These are phyloP conservation scores for Psidium friedrichsthalianum DNA, from an alignment of 345 rosid species.

Conservation along the genomic window DNA sequence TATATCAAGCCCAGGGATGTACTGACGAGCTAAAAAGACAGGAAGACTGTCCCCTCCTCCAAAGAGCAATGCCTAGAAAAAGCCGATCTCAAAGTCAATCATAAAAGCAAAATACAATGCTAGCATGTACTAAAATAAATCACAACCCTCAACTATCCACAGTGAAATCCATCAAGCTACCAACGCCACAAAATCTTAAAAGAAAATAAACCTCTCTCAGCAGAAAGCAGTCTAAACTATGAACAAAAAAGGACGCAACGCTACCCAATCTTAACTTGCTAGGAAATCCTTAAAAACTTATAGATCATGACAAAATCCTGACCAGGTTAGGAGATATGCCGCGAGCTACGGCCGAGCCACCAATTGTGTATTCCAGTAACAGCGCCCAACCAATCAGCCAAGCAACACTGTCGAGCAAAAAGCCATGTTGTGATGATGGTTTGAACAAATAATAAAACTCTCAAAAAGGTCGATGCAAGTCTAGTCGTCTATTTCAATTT, in stretches of 20 bases:
- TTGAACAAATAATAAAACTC: not conserved
- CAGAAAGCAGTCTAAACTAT: not conserved
- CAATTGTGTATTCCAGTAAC: constrained; percentile 85
- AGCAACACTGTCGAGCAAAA: constrained; percentile 43
- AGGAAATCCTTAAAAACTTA: not conserved
- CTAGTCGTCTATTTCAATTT: not conserved
- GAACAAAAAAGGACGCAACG: not conserved
- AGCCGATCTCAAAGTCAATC: not conserved
- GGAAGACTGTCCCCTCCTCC: constrained; percentile 84
- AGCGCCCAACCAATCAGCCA: constrained; percentile 98
- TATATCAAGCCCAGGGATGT: constrained; percentile 73
- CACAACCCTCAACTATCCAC: not conserved
- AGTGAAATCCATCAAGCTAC: not conserved
- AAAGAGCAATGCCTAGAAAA: constrained; percentile 66
- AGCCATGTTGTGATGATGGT: not conserved
- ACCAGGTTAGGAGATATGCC: constrained; percentile 20
- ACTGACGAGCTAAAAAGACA: constrained; percentile 58
- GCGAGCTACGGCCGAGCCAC: constrained; percentile 87
- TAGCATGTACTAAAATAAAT: not conserved
- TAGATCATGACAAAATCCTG: not conserved
- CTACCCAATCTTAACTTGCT: not conserved
- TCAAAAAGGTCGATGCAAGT: not conserved
- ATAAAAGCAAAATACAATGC: not conserved
- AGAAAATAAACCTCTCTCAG: not conserved
- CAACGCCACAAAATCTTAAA: not conserved